Base-by-base conservation (phyloP, 2,329 filamentous ascomycete species). In the Ceratocystis papillata region DNA sequence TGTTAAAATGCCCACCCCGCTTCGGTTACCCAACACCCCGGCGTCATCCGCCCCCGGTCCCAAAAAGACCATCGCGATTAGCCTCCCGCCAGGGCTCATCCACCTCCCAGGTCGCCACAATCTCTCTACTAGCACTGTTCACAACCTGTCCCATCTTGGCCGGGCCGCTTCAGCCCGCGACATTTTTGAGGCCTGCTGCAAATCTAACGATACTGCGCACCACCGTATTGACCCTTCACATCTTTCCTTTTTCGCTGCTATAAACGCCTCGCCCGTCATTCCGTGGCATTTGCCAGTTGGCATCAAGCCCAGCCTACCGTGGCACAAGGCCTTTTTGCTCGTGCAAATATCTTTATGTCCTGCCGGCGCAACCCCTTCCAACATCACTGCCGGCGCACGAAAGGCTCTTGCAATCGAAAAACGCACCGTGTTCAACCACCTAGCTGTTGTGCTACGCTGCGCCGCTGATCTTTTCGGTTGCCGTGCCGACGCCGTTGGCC, bases 271-370 rank as follows among this genome's bases (percentile, higher is more conserved):
- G 60, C 74, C 74, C 5, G 68, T 70, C 0, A 76, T 78, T 1
- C 76, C 75, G 1, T 78, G 78, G 67, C 73, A 72, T 1, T 65
- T 79, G 15, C 63, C 65, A 2, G 50, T 65, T 3, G 63, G 61
- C n/a, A 48, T 59, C 44, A 64, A 64, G n/a, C 67, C 67, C 3
- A 67, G 65, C 10, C 74, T 73, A 33, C 63, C 68, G 55, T 81
- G 84, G 62, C 89, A 94, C 71, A 95, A 95, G 72, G 81, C 87
- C 1, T 90, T 86, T 10, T 78, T 95, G 3, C 79, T 94, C 53
- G 82, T 91, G 20, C 90, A 95, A 73, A 79, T 68, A 5, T 62
- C 33, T n/a, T 44, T 65, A 20, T 85, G 7, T 82, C 89, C 62
- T 79, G 93, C 5, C 83, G 85, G 15, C 80, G 79, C 45, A 77